Conservation (phyloP, 768 basidiomycete genomes). For the Lyophyllum atratum region DNA sequence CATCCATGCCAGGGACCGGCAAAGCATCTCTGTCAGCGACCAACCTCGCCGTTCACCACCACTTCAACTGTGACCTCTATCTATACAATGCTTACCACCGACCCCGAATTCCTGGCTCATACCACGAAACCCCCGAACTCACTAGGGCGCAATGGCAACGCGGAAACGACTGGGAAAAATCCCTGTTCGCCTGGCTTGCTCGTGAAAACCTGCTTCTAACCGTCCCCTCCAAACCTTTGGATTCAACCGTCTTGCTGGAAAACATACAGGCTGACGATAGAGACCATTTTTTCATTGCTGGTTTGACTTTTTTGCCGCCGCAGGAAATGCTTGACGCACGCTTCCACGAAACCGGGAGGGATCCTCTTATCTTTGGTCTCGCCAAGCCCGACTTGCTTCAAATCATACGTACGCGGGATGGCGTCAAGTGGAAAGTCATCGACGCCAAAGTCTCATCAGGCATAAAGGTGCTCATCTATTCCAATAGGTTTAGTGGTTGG, state of each 20-base stretch:
- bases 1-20: constrained; percentile 18
- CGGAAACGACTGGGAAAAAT: constrained; percentile 47
- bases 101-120: constrained; percentile 14
- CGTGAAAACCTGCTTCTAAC: constrained; percentile 38
- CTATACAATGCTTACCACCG: constrained; percentile 38
- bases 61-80: constrained; percentile 50
- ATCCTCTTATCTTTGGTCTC: constrained; percentile 42
- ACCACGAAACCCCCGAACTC: neutral
- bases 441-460: constrained; percentile 51
- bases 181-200: constrained; percentile 45
- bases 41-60: constrained; percentile 46
- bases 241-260: constrained; percentile 34
- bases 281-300: constrained; percentile 47
- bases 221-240: constrained; percentile 37
- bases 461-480: constrained; percentile 39
- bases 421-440: constrained; percentile 47
- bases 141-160: constrained; percentile 39
- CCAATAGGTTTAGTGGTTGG: neutral
- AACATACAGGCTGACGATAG: constrained; percentile 45
- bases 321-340: constrained; percentile 29
- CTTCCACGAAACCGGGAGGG: constrained; percentile 31
- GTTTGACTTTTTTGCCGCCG: constrained; percentile 45
- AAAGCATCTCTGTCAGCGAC: constrained; percentile 45
- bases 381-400: constrained; percentile 54
- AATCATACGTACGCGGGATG: constrained; percentile 32